These are phyloP conservation scores for Colletotrichum musae DNA, from an alignment of 2,329 filamentous ascomycete species.

Conservation along the genomic window DNA sequence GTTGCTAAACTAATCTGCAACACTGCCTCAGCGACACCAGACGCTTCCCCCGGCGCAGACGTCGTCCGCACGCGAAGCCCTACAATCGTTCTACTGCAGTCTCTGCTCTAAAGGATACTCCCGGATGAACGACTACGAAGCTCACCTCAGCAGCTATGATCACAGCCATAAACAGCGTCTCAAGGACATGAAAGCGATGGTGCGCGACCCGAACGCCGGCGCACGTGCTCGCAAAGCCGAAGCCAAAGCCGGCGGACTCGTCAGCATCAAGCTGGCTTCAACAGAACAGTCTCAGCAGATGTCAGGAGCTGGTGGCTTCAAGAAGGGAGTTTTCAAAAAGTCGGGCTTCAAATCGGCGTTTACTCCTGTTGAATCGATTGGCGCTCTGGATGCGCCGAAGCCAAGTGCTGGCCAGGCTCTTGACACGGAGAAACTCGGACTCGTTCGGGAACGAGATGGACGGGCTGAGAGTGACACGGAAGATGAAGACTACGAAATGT, in stretches of 20 bases:
- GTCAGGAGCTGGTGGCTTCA: conserved; percentile 65
- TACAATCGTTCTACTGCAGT: conserved; percentile 86
- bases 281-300: conserved; percentile 48
- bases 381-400: conserved; percentile 43
- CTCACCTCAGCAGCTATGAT: conserved; percentile 94
- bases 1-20: neutral
- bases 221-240: conserved; percentile 78
- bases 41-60: conserved; percentile 72
- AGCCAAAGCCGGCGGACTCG: conserved; percentile 77
- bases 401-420: conserved; percentile 21
- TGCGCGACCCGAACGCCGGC: conserved; percentile 77
- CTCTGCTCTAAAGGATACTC: conserved; percentile 95
- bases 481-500: conserved; percentile 80
- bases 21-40: conserved; percentile 62
- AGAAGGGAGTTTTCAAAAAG: conserved; percentile 83
- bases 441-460: conserved; percentile 7
- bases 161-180: conserved; percentile 94
- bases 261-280: conserved; percentile 74
- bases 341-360: conserved; percentile 87
- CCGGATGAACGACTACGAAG: conserved; percentile 96
- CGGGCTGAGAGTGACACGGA: conserved; percentile 74
- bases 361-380: conserved; percentile 63
- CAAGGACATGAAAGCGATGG: conserved; percentile 89
- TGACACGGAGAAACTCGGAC: conserved; percentile 44
- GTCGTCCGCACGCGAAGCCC: conserved; percentile 79